Evolutionary conservation across 371 early-diverging fungal genomes (phyloP).

Genomic region (Sporodiniella umbellata): DNA sequence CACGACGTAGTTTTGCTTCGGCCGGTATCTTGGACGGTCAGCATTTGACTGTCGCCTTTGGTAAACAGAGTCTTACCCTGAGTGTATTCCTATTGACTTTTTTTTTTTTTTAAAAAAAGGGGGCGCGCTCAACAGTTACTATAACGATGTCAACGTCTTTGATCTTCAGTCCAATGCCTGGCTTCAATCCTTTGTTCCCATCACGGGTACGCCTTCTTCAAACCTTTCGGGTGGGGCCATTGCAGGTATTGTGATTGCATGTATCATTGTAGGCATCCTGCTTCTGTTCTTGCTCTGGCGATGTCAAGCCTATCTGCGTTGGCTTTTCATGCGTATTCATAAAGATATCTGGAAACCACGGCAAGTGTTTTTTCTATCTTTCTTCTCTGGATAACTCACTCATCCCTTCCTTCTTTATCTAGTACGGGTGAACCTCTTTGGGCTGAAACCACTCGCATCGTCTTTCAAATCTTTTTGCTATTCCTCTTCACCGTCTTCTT

Average conservation of each 20-base stretch:
- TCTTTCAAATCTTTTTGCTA: conserved; percentile 37
- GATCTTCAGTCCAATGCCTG: conserved; percentile 19
- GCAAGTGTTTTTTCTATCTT: conserved; percentile 8
- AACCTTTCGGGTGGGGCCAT: conserved; percentile 35
- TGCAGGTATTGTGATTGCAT: conserved; percentile 43
- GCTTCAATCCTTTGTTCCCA: conserved; percentile 28
- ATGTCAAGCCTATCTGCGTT: conserved; percentile 37
- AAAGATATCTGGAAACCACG: conserved; percentile 48
- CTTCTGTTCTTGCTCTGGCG: conserved; percentile 41
- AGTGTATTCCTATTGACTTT: not conserved
- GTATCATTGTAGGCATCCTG: conserved; percentile 28
- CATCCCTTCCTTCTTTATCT: not conserved
- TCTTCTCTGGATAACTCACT: not conserved
- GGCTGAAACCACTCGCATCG: conserved; percentile 47
- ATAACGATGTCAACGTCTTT: conserved; percentile 45
- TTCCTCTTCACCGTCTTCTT: conserved; percentile 39
- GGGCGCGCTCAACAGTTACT: conserved; percentile 27
- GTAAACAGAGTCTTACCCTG: conserved; percentile 16
- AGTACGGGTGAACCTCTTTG: conserved; percentile 49
- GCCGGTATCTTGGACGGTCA: conserved; percentile 30
- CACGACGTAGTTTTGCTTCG: conserved; percentile 37
- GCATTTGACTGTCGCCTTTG: conserved; percentile 41
- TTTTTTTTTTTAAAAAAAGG: conserved; percentile 18
- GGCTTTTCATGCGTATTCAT: conserved; percentile 36
- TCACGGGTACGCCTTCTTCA: conserved; percentile 1